Evolutionary conservation across 2,329 filamentous ascomycete genomes (phyloP).

Genomic region (Colletotrichum sp.): DNA sequence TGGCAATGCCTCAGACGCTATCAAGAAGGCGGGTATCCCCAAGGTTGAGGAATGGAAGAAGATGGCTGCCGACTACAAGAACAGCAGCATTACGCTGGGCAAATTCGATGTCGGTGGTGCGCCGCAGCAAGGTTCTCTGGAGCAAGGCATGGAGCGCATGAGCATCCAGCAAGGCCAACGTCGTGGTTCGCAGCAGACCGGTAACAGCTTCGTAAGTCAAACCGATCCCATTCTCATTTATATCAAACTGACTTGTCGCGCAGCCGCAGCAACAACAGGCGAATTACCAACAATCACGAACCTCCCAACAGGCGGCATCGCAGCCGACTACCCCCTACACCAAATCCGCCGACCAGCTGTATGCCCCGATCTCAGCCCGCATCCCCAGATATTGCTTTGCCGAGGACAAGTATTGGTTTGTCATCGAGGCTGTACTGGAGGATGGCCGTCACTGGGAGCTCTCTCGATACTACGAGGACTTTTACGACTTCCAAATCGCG

Average conservation of each 20-base stretch:
- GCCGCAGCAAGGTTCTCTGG: slow-evolving; percentile 55
- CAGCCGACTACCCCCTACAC: slow-evolving; percentile 46
- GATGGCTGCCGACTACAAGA: slow-evolving; percentile 99
- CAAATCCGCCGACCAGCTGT: slow-evolving; percentile 60
- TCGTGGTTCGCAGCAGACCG: slow-evolving; percentile 42
- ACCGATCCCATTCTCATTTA: not conserved
- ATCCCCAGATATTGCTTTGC: slow-evolving; percentile 95
- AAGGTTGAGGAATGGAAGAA: slow-evolving; percentile 99
- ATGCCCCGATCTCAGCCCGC: slow-evolving; percentile 80
- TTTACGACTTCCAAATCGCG: slow-evolving; percentile 98
- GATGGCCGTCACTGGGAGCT: slow-evolving; percentile 93
- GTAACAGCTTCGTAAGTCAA: slow-evolving; percentile 51
- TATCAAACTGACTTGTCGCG: not conserved
- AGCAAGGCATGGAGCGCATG: slow-evolving; percentile 78
- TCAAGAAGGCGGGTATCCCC: slow-evolving; percentile 87
- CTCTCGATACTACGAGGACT: slow-evolving; percentile 95
- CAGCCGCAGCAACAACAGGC: slow-evolving; percentile 26
- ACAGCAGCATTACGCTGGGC: slow-evolving; percentile 95
- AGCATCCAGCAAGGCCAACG: slow-evolving; percentile 68
- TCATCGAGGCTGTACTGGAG: slow-evolving; percentile 89
- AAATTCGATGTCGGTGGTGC: slow-evolving; percentile 72
- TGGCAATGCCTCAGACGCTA: slow-evolving; percentile 81
- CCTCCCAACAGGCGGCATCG: slow-evolving; percentile 33
- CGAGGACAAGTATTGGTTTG: slow-evolving; percentile 99
- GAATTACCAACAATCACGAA: slow-evolving; percentile 27